phyloP scores from a whole-genome alignment of 148 eudicot species.

The Amaranthus cruentus region DNA sequence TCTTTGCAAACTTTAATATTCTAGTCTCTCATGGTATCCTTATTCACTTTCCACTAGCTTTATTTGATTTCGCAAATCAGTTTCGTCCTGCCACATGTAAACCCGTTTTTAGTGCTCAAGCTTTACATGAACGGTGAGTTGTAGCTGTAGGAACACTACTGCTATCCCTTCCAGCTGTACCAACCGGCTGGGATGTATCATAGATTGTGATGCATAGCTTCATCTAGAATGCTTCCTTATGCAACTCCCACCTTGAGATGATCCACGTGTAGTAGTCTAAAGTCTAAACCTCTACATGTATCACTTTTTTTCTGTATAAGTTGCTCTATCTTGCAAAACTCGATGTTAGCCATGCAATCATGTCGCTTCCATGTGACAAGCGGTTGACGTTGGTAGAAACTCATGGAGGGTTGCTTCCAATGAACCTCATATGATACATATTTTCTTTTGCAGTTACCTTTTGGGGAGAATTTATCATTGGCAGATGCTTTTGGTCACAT shows the following conservation, averaged over 20 bases:
- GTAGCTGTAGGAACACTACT: neutral
- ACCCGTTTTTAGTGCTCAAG: neutral
- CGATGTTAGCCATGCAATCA: neutral
- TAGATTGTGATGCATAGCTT: neutral
- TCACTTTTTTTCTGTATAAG: neutral
- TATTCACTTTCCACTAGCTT: neutral
- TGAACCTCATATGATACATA: neutral
- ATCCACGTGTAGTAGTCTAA: neutral
- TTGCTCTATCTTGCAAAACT: neutral
- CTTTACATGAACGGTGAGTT: neutral
- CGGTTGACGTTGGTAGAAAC: neutral
- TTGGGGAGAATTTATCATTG: constrained; percentile 60
- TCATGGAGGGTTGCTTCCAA: neutral
- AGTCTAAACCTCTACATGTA: neutral
- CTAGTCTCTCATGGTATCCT: neutral
- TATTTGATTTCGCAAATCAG: neutral
- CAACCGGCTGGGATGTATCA: neutral
- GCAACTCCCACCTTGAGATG: neutral
- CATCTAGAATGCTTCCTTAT: neutral
- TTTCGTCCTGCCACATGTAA: neutral
- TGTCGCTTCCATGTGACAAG: neutral
- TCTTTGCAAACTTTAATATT: neutral
- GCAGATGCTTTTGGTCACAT: constrained; percentile 96
- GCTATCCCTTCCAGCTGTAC: neutral
- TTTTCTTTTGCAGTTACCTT: constrained; percentile 56